These are phyloP conservation scores for Lentinula lateritia DNA, from an alignment of 768 basidiomycete genomes.

Conservation along the genomic window DNA sequence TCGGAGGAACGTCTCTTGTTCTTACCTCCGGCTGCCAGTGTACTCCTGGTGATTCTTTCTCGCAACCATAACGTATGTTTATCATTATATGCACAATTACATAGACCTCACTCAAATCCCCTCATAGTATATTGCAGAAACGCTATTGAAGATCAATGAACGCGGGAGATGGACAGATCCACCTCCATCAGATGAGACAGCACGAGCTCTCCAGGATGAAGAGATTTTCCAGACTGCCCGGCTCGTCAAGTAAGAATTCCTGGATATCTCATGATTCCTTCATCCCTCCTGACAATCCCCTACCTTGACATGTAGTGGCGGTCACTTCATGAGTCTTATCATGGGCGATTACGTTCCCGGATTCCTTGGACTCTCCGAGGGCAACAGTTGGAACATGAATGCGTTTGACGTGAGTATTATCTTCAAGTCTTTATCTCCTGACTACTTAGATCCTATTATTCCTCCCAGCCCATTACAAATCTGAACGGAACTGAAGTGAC, in stretches of 20 bases:
- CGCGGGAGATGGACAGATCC: constrained; percentile 25
- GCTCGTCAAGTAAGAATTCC: constrained; percentile 15
- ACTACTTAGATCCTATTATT: constrained; percentile 14
- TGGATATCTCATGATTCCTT: neutral
- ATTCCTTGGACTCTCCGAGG: constrained; percentile 50
- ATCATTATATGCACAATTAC: neutral
- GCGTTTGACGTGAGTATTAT: constrained; percentile 34
- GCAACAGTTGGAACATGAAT: constrained; percentile 47
- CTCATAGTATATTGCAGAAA: constrained; percentile 61
- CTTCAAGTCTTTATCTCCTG: neutral
- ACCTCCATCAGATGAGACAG: constrained; percentile 8
- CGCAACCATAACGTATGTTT: constrained; percentile 57
- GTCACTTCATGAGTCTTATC: constrained; percentile 50
- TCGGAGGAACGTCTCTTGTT: constrained; percentile 51
- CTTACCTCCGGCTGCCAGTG: constrained; percentile 70
- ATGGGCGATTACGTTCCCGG: constrained; percentile 57
- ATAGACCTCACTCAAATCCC: neutral
- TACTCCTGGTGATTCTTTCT: constrained; percentile 61
- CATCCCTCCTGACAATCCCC: constrained; percentile 1
- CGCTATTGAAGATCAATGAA: constrained; percentile 67
- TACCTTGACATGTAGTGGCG: constrained; percentile 26
- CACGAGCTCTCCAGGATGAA: constrained; percentile 9
- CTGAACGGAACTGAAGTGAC: constrained; percentile 26
- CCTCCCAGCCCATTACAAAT: constrained; percentile 27
- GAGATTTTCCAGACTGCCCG: constrained; percentile 24